Evolutionary conservation across 768 basidiomycete species (phyloP), one percentile per base, ranked within the genome.

Genomic region (Suillus subluteus): DNA sequence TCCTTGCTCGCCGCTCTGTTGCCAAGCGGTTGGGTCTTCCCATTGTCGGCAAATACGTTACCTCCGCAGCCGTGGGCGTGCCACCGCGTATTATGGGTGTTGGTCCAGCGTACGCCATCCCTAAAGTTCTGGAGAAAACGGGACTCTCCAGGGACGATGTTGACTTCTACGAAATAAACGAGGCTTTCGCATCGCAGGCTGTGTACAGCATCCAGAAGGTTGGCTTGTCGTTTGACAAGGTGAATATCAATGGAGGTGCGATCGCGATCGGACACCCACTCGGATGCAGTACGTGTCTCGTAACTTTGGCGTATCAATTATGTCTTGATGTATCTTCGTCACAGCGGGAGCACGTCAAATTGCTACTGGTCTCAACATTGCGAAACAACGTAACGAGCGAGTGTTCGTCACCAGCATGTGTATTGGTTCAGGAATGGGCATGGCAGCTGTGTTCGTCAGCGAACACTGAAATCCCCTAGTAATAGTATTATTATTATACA

Each of bases 341-440:
- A 61, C 65, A 89, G 90, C 93, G 67, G 95, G 95, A 71, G 90
- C 94, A 12, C 83, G 95, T 26, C 96, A 96, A 79, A 84, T 97
- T 65, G 93, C 91, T 0, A 97, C 95, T 9, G 95, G 91, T 15
- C 78, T 94, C 68, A 89, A 85, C 73, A 89, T 94, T 59, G 90
- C 92, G 13, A 95, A 89, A 82, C 87, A 93, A 76, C 90, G 87
- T 58, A 85, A 85, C 18, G 83, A 83, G 30, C 90, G 90, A 75
- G 80, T 97, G 68, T 95, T 97, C 70, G 89, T 92, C 40, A 96
- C 94, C 2, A 90, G 88, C 70, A 97, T 97, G 95, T 96, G 95
- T 75, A 90, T 95, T 73, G 94, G 94, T 8, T 87, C 86, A 16
- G 93, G 94, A 30, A 95, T 95, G 92, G 92, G 94, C 44, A 94